A percentile compares a stretch with the other conserved stretches of the same genome.
Conservation (phyloP, 108 stramenopile species). For the Cyclostephanos invisitatus region DNA sequence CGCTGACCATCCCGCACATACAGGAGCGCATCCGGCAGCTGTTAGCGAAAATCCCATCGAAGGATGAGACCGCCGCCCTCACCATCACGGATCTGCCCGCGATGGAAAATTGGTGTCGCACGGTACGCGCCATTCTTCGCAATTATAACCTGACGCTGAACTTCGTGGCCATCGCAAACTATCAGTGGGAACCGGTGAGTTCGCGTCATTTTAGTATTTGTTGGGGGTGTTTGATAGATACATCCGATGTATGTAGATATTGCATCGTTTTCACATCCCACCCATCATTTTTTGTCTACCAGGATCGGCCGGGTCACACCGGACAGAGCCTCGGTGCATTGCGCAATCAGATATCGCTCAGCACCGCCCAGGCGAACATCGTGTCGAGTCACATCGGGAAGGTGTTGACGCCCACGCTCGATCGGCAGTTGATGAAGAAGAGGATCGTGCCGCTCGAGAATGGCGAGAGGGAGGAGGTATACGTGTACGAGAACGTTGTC, state of each 20-base stretch:
- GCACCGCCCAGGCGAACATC: constrained; percentile 40
- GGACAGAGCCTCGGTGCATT: constrained; percentile 34
- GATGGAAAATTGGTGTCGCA: constrained; percentile 35
- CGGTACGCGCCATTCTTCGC: constrained; percentile 17
- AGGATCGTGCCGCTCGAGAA: constrained; percentile 14
- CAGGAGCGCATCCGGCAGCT: constrained; percentile 20
- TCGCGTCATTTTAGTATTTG: no score
- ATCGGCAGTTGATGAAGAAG: constrained; percentile 37
- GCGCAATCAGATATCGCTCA: constrained; percentile 35
- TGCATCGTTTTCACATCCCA: no score
- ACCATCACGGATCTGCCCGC: constrained; percentile 16
- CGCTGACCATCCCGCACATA: constrained; percentile 18
- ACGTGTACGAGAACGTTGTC: constrained; percentile 28
- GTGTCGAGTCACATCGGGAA: constrained; percentile 32
- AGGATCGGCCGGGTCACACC: constrained; percentile 39
- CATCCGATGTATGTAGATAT: no score
- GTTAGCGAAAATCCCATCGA: constrained; percentile 19
- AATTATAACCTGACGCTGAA: constrained; percentile 37
- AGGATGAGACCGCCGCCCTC: constrained; percentile 28
- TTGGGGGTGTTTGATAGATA: no score
- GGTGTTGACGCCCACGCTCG: constrained; percentile 31
- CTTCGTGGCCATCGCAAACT: constrained; percentile 36
- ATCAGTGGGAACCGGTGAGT: constrained; percentile 47
- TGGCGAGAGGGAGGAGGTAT: constrained; percentile 30
- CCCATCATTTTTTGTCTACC: no score